These are phyloP conservation scores for Fusarium abutilonis DNA, from an alignment of 2,329 filamentous ascomycete species.

Conservation along the genomic window DNA sequence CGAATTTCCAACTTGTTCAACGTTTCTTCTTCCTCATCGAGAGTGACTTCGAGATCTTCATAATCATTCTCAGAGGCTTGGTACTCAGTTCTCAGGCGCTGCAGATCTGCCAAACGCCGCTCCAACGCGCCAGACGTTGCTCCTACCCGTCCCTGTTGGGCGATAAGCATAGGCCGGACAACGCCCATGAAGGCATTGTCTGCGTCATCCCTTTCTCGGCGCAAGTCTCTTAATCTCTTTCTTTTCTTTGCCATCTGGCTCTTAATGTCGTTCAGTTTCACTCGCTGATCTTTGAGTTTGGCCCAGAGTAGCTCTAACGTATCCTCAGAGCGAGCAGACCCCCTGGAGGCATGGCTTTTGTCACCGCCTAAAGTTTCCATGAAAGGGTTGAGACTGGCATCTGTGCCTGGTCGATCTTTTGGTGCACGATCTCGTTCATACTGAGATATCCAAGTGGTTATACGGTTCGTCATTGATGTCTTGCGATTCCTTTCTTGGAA, in stretches of 20 bases:
- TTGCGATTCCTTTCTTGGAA: constrained; percentile 41
- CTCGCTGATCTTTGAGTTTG: constrained; percentile 50
- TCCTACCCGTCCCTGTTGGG: constrained; percentile 33
- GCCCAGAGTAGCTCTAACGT: constrained; percentile 51
- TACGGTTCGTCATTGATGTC: constrained; percentile 47
- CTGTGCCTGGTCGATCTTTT: constrained; percentile 26
- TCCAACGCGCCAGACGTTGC: constrained; percentile 43
- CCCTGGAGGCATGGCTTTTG: constrained; percentile 21
- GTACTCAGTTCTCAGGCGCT: constrained; percentile 52
- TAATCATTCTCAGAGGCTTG: constrained; percentile 51
- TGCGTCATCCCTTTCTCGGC: constrained; percentile 49
- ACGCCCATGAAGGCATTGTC: constrained; percentile 56
- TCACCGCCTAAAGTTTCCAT: constrained; percentile 19
- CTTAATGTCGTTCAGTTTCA: constrained; percentile 45
- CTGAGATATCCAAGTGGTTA: constrained; percentile 49
- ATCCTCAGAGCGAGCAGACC: constrained; percentile 43
- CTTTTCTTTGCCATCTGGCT: constrained; percentile 49
- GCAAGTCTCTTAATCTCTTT: constrained; percentile 46
- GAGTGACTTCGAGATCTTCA: constrained; percentile 49
- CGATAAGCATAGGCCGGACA: constrained; percentile 51
- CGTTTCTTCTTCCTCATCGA: constrained; percentile 52
- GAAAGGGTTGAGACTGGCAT: constrained; percentile 7
- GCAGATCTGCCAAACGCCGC: constrained; percentile 50
- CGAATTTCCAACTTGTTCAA: constrained; percentile 51
- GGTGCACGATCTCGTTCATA: constrained; percentile 46